These are phyloP conservation scores for Byssochlamys sp. DNA, from an alignment of 2,329 filamentous ascomycete species.

Conservation along the genomic window DNA sequence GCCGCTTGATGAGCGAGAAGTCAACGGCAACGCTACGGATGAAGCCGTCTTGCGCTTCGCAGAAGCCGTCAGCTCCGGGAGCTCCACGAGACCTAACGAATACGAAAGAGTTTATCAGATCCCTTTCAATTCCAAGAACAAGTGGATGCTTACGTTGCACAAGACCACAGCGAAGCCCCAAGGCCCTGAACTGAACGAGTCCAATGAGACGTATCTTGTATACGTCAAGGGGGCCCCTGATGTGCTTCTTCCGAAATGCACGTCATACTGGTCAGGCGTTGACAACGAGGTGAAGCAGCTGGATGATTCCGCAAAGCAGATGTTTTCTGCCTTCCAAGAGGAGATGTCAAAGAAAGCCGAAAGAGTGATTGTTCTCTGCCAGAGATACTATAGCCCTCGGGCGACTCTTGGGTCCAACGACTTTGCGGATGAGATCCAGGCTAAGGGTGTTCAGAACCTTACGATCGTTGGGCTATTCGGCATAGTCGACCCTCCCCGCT, in stretches of 20 bases:
- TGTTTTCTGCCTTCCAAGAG: slow-evolving; percentile 55
- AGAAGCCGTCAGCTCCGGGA: slow-evolving; percentile 51
- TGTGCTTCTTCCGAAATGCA: slow-evolving; percentile 57
- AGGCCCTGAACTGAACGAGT: neutral
- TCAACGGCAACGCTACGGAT: slow-evolving; percentile 70
- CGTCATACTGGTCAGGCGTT: slow-evolving; percentile 47
- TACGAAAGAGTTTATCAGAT: slow-evolving; percentile 61
- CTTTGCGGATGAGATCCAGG: slow-evolving; percentile 43
- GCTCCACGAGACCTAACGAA: slow-evolving; percentile 42
- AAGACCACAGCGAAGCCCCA: slow-evolving; percentile 21
- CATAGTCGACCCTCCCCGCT: slow-evolving; percentile 32
- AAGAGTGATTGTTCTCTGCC: slow-evolving; percentile 59
- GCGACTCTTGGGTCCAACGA: slow-evolving; percentile 38
- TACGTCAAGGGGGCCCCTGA: slow-evolving; percentile 71
- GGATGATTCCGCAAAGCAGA: slow-evolving; percentile 36
- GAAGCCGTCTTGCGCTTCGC: slow-evolving; percentile 64
- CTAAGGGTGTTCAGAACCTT: slow-evolving; percentile 32
- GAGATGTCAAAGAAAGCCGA: slow-evolving; percentile 60
- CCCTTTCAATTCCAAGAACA: slow-evolving; percentile 76
- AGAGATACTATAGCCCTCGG: slow-evolving; percentile 44
- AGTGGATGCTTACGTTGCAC: slow-evolving; percentile 62
- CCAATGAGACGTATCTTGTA: slow-evolving; percentile 11
- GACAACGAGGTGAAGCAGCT: slow-evolving; percentile 48
- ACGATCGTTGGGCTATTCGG: slow-evolving; percentile 46
- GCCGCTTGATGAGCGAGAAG: slow-evolving; percentile 52